Conservation (phyloP, 176 grass and related monocot species). For the Oryza longistaminata region DNA sequence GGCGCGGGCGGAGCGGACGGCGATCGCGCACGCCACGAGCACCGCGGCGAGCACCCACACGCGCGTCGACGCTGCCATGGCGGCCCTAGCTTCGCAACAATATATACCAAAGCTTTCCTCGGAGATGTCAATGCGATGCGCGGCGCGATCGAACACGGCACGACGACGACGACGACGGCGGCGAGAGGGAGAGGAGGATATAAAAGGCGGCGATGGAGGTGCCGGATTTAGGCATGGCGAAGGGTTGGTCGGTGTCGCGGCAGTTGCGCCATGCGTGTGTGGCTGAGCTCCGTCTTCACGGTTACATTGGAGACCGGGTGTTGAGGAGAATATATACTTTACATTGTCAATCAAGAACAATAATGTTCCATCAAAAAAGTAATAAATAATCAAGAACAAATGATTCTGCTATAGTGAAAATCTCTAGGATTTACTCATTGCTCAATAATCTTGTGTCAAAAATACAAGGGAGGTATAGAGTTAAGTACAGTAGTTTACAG, state of each 20-base stretch:
- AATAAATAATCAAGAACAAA: too few relatives aligned
- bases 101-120: too few relatives aligned
- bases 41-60: conserved; percentile 27
- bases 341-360: too few relatives aligned
- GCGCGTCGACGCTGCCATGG: conserved; percentile 30
- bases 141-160: neutral
- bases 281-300: conserved; percentile 14
- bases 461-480: neutral
- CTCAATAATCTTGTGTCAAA: neutral
- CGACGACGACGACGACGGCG: neutral
- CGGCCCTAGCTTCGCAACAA: too few relatives aligned
- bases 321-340: too few relatives aligned
- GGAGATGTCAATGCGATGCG: neutral
- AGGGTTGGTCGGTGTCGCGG: neutral
- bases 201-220: neutral
- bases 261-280: neutral
- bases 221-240: conserved; percentile 1
- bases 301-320: neutral
- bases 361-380: too few relatives aligned
- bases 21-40: conserved; percentile 26
- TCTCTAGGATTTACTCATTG: too few relatives aligned
- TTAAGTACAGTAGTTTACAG: too few relatives aligned
- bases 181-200: neutral
- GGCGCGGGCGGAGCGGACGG: neutral
- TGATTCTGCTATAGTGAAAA: too few relatives aligned